Evolutionary conservation across 305 asterid genomes (phyloP).

Genomic region (Lippia alba): DNA sequence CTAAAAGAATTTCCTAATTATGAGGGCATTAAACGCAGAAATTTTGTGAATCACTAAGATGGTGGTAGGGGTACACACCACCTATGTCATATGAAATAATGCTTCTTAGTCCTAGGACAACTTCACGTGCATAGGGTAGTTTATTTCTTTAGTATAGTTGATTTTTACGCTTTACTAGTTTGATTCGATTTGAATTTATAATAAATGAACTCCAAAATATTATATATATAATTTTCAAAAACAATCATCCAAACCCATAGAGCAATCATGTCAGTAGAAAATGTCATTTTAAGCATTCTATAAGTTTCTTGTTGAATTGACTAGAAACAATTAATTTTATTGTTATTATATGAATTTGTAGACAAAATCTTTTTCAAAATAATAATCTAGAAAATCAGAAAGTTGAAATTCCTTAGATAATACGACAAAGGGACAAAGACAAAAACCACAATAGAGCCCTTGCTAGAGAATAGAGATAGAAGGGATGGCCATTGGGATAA

Average conservation of each 20-base stretch:
- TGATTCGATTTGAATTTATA: too few species aligned
- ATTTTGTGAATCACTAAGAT: not conserved
- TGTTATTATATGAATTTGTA: conserved; percentile 2
- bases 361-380: not conserved
- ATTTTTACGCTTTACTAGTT: too few species aligned
- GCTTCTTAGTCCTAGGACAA: not conserved
- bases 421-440: conserved; percentile 13
- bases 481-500: conserved; percentile 36
- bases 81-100: not conserved
- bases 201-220: too few species aligned
- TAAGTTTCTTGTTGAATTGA: too few species aligned
- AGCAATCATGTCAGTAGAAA: not conserved
- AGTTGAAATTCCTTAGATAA: not conserved
- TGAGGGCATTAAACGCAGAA: not conserved
- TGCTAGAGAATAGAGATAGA: not conserved
- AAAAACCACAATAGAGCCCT: not conserved
- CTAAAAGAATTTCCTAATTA: too few species aligned
- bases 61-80: not conserved
- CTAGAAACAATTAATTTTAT: not conserved
- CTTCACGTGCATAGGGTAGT: conserved; percentile 16
- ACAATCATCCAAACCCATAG: not conserved
- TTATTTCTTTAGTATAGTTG: not conserved
- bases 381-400: not conserved
- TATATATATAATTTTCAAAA: too few species aligned
- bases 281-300: not conserved